Conservation (phyloP, 768 basidiomycete species). For the Boletus patriciae region DNA sequence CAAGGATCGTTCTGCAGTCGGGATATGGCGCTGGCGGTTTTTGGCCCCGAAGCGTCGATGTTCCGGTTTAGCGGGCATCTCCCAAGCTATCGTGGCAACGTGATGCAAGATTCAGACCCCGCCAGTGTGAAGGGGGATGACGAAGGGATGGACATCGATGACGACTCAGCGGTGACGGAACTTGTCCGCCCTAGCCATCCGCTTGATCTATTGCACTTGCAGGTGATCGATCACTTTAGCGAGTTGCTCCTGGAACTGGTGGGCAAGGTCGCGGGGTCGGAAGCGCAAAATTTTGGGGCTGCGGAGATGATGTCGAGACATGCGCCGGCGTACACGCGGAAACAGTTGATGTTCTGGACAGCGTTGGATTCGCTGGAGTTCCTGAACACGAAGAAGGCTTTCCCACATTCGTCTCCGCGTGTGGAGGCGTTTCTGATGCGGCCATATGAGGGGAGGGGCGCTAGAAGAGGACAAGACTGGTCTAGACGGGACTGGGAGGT, state of each 20-base stretch:
- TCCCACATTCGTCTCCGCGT: conserved; percentile 41
- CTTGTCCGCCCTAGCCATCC: conserved; percentile 51
- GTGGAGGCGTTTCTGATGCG: conserved; percentile 53
- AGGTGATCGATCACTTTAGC: conserved; percentile 69
- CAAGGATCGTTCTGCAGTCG: conserved; percentile 48
- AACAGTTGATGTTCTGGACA: conserved; percentile 50
- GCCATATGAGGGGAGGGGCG: conserved; percentile 49
- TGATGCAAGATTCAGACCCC: conserved; percentile 10
- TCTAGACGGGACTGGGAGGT: conserved; percentile 64
- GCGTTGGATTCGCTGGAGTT: conserved; percentile 58
- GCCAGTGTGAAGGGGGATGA: conserved; percentile 33
- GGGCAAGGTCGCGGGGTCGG: conserved; percentile 50
- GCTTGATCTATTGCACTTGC: conserved; percentile 63
- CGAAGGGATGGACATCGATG: conserved; percentile 64
- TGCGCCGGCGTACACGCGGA: conserved; percentile 52
- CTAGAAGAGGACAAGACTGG: conserved; percentile 76
- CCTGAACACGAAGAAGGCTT: conserved; percentile 42
- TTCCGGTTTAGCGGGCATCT: conserved; percentile 42
- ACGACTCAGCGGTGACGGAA: conserved; percentile 40
- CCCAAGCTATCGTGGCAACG: conserved; percentile 38
- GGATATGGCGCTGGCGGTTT: conserved; percentile 49
- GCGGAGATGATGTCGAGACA: conserved; percentile 46
- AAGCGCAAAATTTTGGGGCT: conserved; percentile 40
- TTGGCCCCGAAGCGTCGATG: conserved; percentile 40
- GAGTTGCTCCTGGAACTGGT: conserved; percentile 60